phyloP scores from a whole-genome alignment of 345 rosid genomes.

The Aquilaria malaccensis region DNA sequence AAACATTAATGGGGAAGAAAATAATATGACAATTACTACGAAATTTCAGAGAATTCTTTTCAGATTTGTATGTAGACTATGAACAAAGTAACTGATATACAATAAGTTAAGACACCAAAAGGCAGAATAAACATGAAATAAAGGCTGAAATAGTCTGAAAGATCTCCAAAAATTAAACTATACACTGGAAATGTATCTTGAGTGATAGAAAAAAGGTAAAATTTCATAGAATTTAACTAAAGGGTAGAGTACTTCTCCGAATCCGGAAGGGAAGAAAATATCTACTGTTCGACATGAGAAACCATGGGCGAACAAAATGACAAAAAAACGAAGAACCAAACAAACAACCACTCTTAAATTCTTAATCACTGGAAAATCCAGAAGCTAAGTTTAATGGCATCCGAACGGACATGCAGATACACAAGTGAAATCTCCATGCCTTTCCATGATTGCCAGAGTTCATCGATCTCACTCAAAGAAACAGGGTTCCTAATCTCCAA shows the following conservation, averaged over 20 bases:
- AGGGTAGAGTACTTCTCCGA: background rate
- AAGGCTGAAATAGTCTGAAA: background rate
- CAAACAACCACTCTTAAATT: background rate
- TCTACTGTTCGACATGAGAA: background rate
- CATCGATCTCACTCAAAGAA: slow-evolving; percentile 1
- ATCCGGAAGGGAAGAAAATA: no score
- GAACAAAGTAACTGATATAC: no score
- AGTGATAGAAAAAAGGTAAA: no score
- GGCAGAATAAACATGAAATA: no score
- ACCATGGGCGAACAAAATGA: background rate
- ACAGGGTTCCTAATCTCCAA: background rate
- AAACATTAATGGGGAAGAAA: no score
- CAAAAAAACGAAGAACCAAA: background rate
- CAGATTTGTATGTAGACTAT: no score
- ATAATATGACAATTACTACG: no score
- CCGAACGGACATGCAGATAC: slow-evolving; percentile 17
- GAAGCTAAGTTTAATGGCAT: slow-evolving; percentile 1
- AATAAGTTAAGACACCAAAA: no score
- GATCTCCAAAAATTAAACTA: no score
- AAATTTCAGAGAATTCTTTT: no score
- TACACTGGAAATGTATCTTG: no score
- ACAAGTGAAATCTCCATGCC: background rate
- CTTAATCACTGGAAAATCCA: no score
- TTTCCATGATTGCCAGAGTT: background rate
- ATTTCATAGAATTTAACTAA: background rate